These are phyloP conservation scores for Quillaja saponaria DNA, from an alignment of 306 rosid species.

Conservation along the genomic window DNA sequence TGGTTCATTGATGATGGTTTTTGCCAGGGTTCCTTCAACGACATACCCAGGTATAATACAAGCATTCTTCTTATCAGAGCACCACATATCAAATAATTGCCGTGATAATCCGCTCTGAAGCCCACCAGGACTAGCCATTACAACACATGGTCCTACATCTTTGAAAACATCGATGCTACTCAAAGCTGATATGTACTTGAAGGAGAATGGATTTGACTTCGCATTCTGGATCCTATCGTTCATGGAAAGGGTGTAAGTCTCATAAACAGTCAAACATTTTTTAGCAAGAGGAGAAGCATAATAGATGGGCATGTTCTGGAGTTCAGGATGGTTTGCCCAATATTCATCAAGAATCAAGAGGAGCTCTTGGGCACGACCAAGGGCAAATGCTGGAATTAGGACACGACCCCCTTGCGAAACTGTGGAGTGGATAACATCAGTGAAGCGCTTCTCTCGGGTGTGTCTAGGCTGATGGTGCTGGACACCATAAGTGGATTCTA, in stretches of 20 bases:
- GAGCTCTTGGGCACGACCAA: conserved; percentile 94
- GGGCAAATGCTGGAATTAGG: conserved; percentile 86
- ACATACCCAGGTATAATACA: conserved; percentile 85
- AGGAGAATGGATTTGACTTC: conserved; percentile 82
- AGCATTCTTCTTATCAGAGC: conserved; percentile 84
- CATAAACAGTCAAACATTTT: conserved; percentile 83
- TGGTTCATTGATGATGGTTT: conserved; percentile 84
- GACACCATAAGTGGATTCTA: conserved; percentile 90
- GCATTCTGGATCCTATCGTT: conserved; percentile 93
- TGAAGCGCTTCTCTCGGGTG: conserved; percentile 82
- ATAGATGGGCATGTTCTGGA: conserved; percentile 81
- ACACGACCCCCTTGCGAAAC: conserved; percentile 96
- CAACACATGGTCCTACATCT: conserved; percentile 86
- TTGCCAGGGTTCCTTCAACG: conserved; percentile 92
- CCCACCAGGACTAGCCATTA: conserved; percentile 96
- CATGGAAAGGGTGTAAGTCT: conserved; percentile 96
- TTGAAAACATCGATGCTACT: conserved; percentile 82
- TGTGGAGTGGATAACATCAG: conserved; percentile 86
- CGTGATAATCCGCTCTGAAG: conserved; percentile 92
- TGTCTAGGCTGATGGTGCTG: conserved; percentile 95
- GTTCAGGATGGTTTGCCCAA: conserved; percentile 94
- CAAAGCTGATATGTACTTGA: conserved; percentile 77
- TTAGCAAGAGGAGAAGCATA: conserved; percentile 98
- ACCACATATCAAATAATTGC: conserved; percentile 90
- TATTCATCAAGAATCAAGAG: conserved; percentile 92